phyloP scores from a whole-genome alignment of 2,329 filamentous ascomycete species.

The Sarocladiaceae sp. region DNA sequence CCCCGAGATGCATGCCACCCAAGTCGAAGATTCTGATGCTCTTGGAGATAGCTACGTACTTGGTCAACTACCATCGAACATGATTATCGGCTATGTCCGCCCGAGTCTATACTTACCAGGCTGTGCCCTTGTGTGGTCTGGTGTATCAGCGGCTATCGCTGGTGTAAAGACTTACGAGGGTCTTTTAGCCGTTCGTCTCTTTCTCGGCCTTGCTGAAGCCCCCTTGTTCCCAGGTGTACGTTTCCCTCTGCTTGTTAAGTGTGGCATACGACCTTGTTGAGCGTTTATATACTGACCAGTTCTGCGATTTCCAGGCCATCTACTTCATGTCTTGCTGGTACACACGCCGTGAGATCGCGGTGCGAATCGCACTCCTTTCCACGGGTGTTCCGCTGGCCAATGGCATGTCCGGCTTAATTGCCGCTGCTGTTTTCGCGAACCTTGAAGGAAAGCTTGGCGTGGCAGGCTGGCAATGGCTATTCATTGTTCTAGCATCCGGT shows the following conservation, averaged over 20 bases:
- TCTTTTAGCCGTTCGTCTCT: constrained; percentile 28
- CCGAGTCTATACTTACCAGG: constrained; percentile 18
- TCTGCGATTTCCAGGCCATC: constrained; percentile 20
- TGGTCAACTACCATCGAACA: constrained; percentile 18
- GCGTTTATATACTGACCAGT: neutral
- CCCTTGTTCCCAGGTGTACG: constrained; percentile 19
- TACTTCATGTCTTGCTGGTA: constrained; percentile 61
- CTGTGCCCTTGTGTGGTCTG: constrained; percentile 34
- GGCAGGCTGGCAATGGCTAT: constrained; percentile 42
- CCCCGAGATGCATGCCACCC: too few relatives aligned
- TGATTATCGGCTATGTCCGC: constrained; percentile 16
- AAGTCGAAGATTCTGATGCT: neutral
- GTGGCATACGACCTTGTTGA: neutral
- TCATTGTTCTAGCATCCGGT: constrained; percentile 45
- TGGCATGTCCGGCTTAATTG: constrained; percentile 59
- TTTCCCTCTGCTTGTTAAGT: too few relatives aligned
- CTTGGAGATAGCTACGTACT: constrained; percentile 14
- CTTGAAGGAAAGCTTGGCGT: constrained; percentile 31
- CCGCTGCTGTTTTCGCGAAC: constrained; percentile 49
- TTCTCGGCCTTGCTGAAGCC: constrained; percentile 32
- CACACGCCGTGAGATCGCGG: constrained; percentile 57
- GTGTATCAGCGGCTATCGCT: constrained; percentile 36
- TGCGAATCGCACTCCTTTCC: constrained; percentile 51
- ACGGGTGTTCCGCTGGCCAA: constrained; percentile 61
- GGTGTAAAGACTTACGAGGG: constrained; percentile 26